phyloP scores from a whole-genome alignment of 2,329 filamentous ascomycete genomes.

The Fusarium ramigenum region DNA sequence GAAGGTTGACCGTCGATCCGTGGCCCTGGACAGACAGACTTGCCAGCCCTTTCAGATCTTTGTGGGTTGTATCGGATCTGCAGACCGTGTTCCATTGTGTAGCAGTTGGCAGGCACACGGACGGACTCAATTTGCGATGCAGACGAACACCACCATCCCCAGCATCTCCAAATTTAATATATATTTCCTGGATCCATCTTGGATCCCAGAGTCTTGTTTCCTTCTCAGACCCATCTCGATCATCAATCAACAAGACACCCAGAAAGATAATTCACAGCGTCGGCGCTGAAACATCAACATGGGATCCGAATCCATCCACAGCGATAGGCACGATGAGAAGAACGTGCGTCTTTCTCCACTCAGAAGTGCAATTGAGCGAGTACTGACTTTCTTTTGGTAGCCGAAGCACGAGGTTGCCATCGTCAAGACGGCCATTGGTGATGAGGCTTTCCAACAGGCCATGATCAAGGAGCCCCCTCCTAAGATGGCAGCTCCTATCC shows the following conservation, averaged over 20 bases:
- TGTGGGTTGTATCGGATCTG: constrained; percentile 33
- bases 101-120: constrained; percentile 3
- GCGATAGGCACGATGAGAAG: constrained; percentile 29
- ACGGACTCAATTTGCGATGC: not conserved
- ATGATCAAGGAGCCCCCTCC: constrained; percentile 45
- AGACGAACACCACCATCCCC: not conserved
- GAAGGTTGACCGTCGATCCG: constrained; percentile 38
- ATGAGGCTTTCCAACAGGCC: constrained; percentile 43
- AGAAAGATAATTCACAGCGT: not conserved
- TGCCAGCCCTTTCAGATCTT: constrained; percentile 27
- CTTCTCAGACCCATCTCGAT: constrained; percentile 4
- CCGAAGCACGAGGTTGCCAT: constrained; percentile 21
- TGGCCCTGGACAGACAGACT: constrained; percentile 1
- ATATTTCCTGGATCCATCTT: constrained; percentile 16
- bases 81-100: constrained; percentile 34
- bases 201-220: not conserved
- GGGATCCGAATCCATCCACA: constrained; percentile 32
- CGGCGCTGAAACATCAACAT: constrained; percentile 26
- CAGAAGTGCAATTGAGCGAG: not conserved
- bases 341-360: not conserved
- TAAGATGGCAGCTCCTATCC: constrained; percentile 20
- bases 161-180: constrained; percentile 12
- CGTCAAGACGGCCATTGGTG: constrained; percentile 38
- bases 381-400: not conserved
- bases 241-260: not conserved